Percentiles rank a stretch among this genome's conserved stretches.
phyloP scores from a whole-genome alignment of 2,329 filamentous ascomycete species.

The Aspergillus japonicus region DNA sequence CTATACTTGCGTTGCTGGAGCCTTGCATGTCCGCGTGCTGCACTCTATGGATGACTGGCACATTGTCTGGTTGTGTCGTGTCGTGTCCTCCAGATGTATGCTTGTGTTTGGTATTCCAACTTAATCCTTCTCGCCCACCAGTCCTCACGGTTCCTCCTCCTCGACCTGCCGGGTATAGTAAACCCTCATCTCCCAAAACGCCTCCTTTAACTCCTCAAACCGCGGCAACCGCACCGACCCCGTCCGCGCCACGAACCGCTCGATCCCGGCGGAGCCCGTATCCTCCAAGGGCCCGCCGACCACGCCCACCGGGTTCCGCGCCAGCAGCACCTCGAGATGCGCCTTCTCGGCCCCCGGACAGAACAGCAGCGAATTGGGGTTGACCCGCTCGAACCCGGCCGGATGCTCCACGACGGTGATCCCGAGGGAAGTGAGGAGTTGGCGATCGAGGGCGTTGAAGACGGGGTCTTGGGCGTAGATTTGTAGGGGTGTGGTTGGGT shows the following conservation, averaged over 20 bases:
- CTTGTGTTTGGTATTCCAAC: not conserved
- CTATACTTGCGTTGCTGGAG: not conserved
- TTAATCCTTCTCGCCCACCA: not conserved
- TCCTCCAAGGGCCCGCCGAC: conserved; percentile 53
- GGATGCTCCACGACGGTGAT: conserved; percentile 50
- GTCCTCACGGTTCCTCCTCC: not conserved
- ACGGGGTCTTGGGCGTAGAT: conserved; percentile 57
- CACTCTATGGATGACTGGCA: too few relatives aligned
- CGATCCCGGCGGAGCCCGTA: conserved; percentile 25
- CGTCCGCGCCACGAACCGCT: conserved; percentile 19
- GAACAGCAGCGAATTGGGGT: conserved; percentile 55
- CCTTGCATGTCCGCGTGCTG: not conserved
- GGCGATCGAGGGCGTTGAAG: conserved; percentile 45
- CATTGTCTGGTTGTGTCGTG: too few relatives aligned
- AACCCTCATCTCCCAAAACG: conserved; percentile 40
- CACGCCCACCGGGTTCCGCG: conserved; percentile 52
- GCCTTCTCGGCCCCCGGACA: conserved; percentile 58
- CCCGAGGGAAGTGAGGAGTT: conserved; percentile 36
- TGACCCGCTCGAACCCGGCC: conserved; percentile 52
- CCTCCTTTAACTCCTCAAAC: conserved; percentile 35
- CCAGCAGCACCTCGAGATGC: conserved; percentile 53
- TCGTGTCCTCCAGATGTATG: too few relatives aligned
- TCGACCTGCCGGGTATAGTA: conserved; percentile 26
- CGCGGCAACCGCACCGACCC: conserved; percentile 28
- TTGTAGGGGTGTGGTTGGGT: conserved; percentile 20